phyloP scores from a whole-genome alignment of 345 rosid genomes.

The Excoecaria agallocha region DNA sequence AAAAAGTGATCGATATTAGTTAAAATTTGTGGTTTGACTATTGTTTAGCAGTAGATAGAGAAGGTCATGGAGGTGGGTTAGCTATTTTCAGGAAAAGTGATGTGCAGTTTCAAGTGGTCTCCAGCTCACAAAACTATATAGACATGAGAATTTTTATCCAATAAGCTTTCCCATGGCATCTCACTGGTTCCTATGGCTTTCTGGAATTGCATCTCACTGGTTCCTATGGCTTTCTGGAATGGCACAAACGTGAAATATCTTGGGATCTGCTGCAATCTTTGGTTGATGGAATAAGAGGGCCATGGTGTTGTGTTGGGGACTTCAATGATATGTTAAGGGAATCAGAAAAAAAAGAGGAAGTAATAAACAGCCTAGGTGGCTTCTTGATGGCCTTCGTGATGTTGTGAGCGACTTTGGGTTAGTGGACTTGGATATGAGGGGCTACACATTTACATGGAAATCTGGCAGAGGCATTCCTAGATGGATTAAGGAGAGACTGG shows the following conservation, averaged over 20 bases:
- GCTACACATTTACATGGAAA: not conserved
- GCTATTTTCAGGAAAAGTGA: not conserved
- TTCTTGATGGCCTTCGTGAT: not conserved
- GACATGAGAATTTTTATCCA: not conserved
- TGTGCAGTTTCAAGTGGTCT: no score
- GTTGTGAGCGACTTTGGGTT: not conserved
- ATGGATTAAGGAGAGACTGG: not conserved
- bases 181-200: not conserved
- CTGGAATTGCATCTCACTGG: not conserved
- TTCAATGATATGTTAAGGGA: no score
- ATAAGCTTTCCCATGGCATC: not conserved
- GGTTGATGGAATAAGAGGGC: not conserved
- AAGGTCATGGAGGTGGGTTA: not conserved
- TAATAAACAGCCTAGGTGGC: not conserved
- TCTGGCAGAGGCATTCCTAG: not conserved
- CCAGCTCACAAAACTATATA: not conserved
- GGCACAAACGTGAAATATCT: not conserved
- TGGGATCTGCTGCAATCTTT: not conserved
- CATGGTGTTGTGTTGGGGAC: no score
- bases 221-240: not conserved
- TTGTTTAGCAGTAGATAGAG: not conserved
- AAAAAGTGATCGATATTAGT: not conserved
- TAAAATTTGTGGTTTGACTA: not conserved
- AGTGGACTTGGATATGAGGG: not conserved
- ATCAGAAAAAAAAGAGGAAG: not conserved